Percentiles rank a stretch among this genome's conserved stretches.
Evolutionary conservation across 352 stramenopile genomes (phyloP).

Genomic region (Phytophthora lateralis): DNA sequence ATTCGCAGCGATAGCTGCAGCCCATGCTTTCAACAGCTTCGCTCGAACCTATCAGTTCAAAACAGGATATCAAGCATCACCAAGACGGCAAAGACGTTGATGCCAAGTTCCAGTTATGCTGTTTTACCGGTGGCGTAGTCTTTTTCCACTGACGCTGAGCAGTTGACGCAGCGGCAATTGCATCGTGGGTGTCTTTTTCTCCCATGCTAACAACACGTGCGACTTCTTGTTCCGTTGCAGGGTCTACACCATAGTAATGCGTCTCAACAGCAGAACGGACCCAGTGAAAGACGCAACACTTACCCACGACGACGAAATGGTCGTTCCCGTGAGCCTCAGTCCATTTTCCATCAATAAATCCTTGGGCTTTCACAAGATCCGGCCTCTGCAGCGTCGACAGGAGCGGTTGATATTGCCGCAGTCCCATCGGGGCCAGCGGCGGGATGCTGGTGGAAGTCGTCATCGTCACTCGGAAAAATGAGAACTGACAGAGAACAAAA

Average conservation of each 20-base stretch:
- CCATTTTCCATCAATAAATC: constrained; percentile 76
- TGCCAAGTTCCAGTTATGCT: background rate
- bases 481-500: constrained; percentile 2
- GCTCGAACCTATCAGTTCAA: constrained; percentile 41
- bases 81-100: background rate
- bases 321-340: constrained; percentile 47
- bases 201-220: constrained; percentile 65
- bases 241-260: constrained; percentile 38
- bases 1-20: constrained; percentile 61
- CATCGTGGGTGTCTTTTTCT: constrained; percentile 57
- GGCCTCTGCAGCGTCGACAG: constrained; percentile 57
- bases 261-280: background rate
- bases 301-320: constrained; percentile 63
- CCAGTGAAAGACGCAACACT: background rate
- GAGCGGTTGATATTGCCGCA: constrained; percentile 34
- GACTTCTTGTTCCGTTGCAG: constrained; percentile 73
- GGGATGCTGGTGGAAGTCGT: constrained; percentile 12
- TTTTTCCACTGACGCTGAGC: constrained; percentile 74
- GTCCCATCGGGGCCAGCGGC: constrained; percentile 14
- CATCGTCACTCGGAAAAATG: constrained; percentile 20
- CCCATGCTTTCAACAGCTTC: constrained; percentile 72
- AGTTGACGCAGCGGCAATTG: constrained; percentile 62
- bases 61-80: background rate
- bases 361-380: constrained; percentile 66
- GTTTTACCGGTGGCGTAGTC: constrained; percentile 57